A percentile compares a stretch with the other conserved stretches of the same genome.
Evolutionary conservation across 2,329 filamentous ascomycete species (phyloP).

Genomic region (Lojkania enalia): DNA sequence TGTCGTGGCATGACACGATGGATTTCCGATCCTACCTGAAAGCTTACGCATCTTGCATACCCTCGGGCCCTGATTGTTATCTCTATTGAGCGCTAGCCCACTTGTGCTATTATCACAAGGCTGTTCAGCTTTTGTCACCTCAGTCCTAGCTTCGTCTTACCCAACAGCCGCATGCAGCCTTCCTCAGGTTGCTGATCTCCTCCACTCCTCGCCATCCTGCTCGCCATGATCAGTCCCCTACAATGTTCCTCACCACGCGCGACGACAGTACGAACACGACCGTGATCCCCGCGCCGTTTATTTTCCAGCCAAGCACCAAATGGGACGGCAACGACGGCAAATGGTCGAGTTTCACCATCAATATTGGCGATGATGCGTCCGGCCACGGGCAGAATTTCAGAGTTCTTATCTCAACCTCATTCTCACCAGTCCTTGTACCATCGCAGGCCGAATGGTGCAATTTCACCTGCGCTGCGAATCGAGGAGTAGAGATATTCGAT

Average conservation of each 20-base stretch:
- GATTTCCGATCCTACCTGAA: constrained; percentile 13
- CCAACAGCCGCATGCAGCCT: constrained; percentile 3
- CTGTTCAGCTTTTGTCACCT: constrained; percentile 20
- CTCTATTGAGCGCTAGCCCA: constrained; percentile 20
- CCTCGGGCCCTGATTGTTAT: constrained; percentile 15
- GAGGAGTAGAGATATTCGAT: constrained; percentile 30
- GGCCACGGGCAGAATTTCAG: constrained; percentile 41
- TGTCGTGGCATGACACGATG: constrained; percentile 16
- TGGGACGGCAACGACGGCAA: constrained; percentile 47
- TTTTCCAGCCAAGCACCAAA: constrained; percentile 22
- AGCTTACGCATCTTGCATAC: constrained; percentile 16
- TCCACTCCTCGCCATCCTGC: constrained; percentile 6
- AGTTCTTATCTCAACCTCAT: constrained; percentile 39
- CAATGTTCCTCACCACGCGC: constrained; percentile 30
- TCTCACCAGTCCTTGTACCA: constrained; percentile 30
- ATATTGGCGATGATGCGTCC: constrained; percentile 37
- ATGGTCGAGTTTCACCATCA: constrained; percentile 49
- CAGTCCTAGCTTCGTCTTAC: constrained; percentile 20
- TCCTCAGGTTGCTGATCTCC: neutral
- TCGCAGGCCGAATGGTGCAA: constrained; percentile 31
- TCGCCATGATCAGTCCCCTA: constrained; percentile 19
- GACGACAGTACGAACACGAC: constrained; percentile 17
- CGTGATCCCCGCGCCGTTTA: constrained; percentile 17
- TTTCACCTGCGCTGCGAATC: constrained; percentile 28
- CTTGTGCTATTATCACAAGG: constrained; percentile 14